Conservation (phyloP, 2,329 filamentous ascomycete species). For the Alternaria alternata region DNA sequence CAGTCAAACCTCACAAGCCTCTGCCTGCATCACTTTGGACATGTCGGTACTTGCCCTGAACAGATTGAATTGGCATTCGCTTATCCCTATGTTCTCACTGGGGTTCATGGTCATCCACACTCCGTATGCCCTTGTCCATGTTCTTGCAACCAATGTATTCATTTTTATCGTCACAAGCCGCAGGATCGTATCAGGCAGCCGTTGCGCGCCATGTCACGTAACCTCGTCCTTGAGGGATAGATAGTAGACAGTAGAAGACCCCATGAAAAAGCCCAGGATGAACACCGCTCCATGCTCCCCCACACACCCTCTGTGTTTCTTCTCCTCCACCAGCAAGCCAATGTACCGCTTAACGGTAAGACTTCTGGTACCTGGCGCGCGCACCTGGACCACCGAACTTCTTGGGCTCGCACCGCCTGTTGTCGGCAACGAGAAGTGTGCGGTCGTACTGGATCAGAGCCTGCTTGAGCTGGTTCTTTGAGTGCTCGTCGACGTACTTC, state of each 20-base stretch:
- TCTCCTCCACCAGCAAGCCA: slow-evolving; percentile 12
- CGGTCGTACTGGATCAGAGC: slow-evolving; percentile 95
- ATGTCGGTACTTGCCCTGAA: background rate
- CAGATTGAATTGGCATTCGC: slow-evolving; percentile 7
- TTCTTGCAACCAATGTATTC: slow-evolving; percentile 51
- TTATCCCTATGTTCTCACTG: slow-evolving; percentile 7
- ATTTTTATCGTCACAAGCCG: slow-evolving; percentile 52
- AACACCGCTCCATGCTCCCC: slow-evolving; percentile 49
- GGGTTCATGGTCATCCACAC: background rate
- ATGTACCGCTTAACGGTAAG: slow-evolving; percentile 81
- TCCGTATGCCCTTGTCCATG: slow-evolving; percentile 6
- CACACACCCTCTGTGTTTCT: slow-evolving; percentile 25
- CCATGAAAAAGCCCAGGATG: slow-evolving; percentile 50
- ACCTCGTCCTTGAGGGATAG: slow-evolving; percentile 33
- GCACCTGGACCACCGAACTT: slow-evolving; percentile 95
- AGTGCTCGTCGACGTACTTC: slow-evolving; percentile 99
- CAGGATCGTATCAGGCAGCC: slow-evolving; percentile 38
- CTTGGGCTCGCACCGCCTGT: slow-evolving; percentile 99
- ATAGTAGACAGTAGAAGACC: slow-evolving; percentile 31
- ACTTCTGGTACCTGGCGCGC: slow-evolving; percentile 97
- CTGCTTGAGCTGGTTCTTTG: slow-evolving; percentile 99
- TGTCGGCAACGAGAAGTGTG: slow-evolving; percentile 97
- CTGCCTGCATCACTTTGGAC: background rate
- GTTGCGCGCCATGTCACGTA: slow-evolving; percentile 39
- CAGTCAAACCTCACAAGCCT: background rate